A percentile compares a stretch with the other conserved stretches of the same genome.
phyloP scores from a whole-genome alignment of 139 green algal genomes.

The Picochlorum costavermella region DNA sequence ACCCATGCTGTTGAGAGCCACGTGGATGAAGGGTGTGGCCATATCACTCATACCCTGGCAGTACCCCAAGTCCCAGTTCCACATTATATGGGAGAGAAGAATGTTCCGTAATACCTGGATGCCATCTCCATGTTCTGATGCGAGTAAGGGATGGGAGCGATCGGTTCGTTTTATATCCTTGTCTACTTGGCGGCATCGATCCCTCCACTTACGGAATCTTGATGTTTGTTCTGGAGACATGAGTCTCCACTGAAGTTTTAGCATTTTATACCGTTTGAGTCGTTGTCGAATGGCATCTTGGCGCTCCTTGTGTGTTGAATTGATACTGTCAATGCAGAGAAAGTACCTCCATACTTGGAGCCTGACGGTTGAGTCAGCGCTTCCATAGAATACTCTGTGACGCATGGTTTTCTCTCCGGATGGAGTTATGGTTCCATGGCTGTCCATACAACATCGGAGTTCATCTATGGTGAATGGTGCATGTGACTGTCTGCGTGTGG shows the following conservation, averaged over 20 bases:
- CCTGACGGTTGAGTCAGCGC: slow-evolving; percentile 37
- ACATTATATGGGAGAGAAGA: slow-evolving; percentile 70
- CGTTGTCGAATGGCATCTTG: slow-evolving; percentile 5
- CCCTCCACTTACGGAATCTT: slow-evolving; percentile 65
- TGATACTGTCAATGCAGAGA: slow-evolving; percentile 55
- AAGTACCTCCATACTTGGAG: slow-evolving; percentile 75
- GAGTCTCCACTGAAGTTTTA: slow-evolving; percentile 56
- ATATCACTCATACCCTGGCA: slow-evolving; percentile 85
- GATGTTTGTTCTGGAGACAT: slow-evolving; percentile 57
- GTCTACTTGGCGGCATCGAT: slow-evolving; percentile 56
- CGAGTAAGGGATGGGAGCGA: slow-evolving; percentile 46
- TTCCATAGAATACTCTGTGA: slow-evolving; percentile 53
- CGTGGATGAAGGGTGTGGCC: slow-evolving; percentile 58
- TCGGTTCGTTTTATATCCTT: slow-evolving; percentile 80
- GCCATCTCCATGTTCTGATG: slow-evolving; percentile 29
- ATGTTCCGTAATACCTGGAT: slow-evolving; percentile 34
- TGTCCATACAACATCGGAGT: too few species aligned
- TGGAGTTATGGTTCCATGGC: too few species aligned
- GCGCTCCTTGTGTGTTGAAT: slow-evolving; percentile 31
- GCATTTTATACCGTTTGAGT: neutral
- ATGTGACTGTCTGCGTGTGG: too few species aligned
- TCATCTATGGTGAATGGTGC: too few species aligned
- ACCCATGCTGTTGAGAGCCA: slow-evolving; percentile 3
- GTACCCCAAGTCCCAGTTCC: slow-evolving; percentile 86
- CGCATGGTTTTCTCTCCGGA: slow-evolving; percentile 34